These are phyloP conservation scores for Umbellularia californica DNA, from an alignment of 164 flowering plant genomes.

Conservation along the genomic window DNA sequence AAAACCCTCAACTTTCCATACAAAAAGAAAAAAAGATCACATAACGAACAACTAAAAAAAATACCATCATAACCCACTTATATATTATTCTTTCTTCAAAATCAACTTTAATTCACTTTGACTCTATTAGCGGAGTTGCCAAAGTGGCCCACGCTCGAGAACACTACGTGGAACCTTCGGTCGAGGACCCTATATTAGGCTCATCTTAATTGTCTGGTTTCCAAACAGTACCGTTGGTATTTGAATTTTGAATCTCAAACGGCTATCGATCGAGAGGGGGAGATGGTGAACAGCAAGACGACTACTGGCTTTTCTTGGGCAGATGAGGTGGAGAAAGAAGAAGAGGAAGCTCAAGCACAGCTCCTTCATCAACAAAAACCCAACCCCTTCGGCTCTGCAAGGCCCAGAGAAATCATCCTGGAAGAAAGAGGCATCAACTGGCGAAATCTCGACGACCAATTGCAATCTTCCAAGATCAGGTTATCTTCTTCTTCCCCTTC, in stretches of 20 bases:
- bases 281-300: slow-evolving; percentile 4
- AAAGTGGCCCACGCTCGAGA: too few species aligned
- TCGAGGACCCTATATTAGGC: too few species aligned
- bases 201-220: too few species aligned
- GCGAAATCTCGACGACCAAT: slow-evolving; percentile 23
- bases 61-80: too few species aligned
- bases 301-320: slow-evolving; percentile 28
- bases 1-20: too few species aligned
- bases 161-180: too few species aligned
- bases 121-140: too few species aligned
- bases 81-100: too few species aligned
- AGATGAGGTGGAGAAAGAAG: slow-evolving; percentile 37
- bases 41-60: too few species aligned
- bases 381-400: slow-evolving; percentile 37
- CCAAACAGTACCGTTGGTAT: too few species aligned
- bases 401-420: slow-evolving; percentile 36
- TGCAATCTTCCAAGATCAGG: slow-evolving; percentile 9
- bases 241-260: background rate
- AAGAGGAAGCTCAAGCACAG: slow-evolving; percentile 15
- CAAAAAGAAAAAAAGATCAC: too few species aligned
- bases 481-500: background rate
- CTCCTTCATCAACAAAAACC: slow-evolving; percentile 9
- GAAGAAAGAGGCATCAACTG: slow-evolving; percentile 32
- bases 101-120: too few species aligned
- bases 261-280: background rate